Evolutionary conservation across 2,329 filamentous ascomycete genomes (phyloP).

Genomic region (Penicillium sp.): DNA sequence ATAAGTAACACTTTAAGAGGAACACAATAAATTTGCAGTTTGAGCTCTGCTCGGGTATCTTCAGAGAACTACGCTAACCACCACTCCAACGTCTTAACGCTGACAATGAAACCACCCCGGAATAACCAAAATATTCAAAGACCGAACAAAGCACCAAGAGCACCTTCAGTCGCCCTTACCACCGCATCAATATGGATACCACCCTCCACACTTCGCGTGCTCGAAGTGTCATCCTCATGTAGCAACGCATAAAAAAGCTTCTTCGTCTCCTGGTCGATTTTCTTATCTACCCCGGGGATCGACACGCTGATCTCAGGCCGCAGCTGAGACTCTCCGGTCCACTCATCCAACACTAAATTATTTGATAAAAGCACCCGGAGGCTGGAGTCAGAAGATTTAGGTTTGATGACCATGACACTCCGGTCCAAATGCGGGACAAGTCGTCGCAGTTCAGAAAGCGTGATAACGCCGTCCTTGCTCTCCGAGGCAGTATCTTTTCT

Average conservation of each 20-base stretch:
- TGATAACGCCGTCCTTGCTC: conserved; percentile 12
- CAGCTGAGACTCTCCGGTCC: conserved; percentile 36
- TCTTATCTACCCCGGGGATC: conserved; percentile 15
- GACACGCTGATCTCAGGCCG: conserved; percentile 31
- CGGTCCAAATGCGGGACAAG: conserved; percentile 33
- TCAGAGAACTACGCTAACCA: background rate
- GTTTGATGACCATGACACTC: conserved; percentile 28
- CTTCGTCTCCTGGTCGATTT: conserved; percentile 33
- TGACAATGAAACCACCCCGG: background rate
- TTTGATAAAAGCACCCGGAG: conserved; percentile 29
- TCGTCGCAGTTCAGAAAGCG: conserved; percentile 20
- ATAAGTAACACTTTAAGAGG: background rate
- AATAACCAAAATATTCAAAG: conserved; percentile 5
- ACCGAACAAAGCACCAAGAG: conserved; percentile 28
- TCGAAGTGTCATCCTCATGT: conserved; percentile 13
- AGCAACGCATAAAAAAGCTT: conserved; percentile 33
- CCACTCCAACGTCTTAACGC: background rate
- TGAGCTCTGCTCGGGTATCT: conserved; percentile 8
- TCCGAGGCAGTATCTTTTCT: conserved; percentile 2
- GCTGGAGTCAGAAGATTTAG: conserved; percentile 5
- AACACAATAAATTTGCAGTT: background rate
- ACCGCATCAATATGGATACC: conserved; percentile 24
- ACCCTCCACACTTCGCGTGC: conserved; percentile 9
- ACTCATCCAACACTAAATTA: conserved; percentile 30
- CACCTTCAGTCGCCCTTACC: conserved; percentile 30